Evolutionary conservation across 1,139 yeast species (phyloP).

Genomic region (Scheffersomyces segobiensis): DNA sequence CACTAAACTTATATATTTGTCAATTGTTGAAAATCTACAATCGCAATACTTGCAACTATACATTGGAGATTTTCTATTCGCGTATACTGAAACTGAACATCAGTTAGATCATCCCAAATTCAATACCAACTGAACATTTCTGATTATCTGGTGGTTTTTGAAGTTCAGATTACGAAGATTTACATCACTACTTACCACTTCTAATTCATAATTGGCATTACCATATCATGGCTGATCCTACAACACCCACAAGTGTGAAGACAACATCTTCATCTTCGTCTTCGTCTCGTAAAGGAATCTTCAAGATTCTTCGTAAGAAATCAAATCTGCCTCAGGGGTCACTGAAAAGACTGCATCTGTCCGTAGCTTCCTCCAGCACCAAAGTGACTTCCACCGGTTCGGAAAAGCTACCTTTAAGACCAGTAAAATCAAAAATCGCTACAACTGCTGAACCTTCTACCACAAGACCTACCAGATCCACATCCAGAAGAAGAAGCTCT

Average conservation of each 20-base stretch:
- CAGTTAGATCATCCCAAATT: no score
- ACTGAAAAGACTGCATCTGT: not conserved
- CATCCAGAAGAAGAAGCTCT: constrained; percentile 4
- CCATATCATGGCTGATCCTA: not conserved
- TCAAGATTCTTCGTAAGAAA: not conserved
- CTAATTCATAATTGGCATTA: not conserved
- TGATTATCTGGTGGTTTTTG: not conserved
- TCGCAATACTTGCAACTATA: not conserved
- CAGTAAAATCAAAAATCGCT: not conserved
- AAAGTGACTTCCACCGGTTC: not conserved
- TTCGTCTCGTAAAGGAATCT: not conserved
- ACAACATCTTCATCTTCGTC: not conserved
- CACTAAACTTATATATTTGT: not conserved
- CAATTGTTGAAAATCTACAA: not conserved
- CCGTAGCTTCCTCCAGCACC: constrained; percentile 2
- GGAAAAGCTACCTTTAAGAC: not conserved
- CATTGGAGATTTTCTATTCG: not conserved
- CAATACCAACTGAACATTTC: no score
- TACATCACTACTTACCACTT: not conserved
- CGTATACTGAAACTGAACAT: no score
- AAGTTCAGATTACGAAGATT: no score
- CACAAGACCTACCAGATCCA: constrained; percentile 1
- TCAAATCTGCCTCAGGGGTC: not conserved
- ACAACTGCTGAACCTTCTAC: not conserved
- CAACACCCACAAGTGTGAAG: not conserved